phyloP scores from a whole-genome alignment of 176 grass and related monocot species.

The Zoysia japonica region DNA sequence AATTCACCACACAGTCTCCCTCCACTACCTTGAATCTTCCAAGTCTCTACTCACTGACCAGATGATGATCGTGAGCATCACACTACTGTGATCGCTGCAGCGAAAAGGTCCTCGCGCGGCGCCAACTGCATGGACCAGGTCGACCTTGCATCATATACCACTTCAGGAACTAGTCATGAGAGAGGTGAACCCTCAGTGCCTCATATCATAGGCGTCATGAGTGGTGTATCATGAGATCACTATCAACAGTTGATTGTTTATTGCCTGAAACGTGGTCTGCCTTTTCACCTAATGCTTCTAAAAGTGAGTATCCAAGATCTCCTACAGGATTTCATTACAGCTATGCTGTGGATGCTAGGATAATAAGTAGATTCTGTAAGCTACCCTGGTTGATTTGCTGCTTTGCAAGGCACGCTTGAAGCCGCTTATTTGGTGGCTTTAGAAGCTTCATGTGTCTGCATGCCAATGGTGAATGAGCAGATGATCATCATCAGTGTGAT shows the following conservation, averaged over 20 bases:
- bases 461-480: not conserved
- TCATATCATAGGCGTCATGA: slow-evolving; percentile 46
- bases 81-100: slow-evolving; percentile 7
- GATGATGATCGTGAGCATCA: slow-evolving; percentile 29
- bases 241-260: slow-evolving; percentile 29
- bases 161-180: slow-evolving; percentile 32
- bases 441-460: slow-evolving; percentile 5
- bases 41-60: slow-evolving; percentile 4
- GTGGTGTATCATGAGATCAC: slow-evolving; percentile 25
- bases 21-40: slow-evolving; percentile 34
- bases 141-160: slow-evolving; percentile 2
- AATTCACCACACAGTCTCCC: not conserved
- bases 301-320: slow-evolving; percentile 37
- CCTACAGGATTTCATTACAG: slow-evolving; percentile 40
- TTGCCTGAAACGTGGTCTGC: slow-evolving; percentile 13
- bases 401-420: slow-evolving; percentile 13
- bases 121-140: slow-evolving; percentile 35
- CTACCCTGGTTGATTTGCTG: slow-evolving; percentile 19
- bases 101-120: slow-evolving; percentile 9
- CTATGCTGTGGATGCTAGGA: not conserved
- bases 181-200: slow-evolving; percentile 31
- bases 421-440: slow-evolving; percentile 20
- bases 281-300: slow-evolving; percentile 43
- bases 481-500: slow-evolving; percentile 6
- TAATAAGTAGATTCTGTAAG: slow-evolving; percentile 21